phyloP scores from a whole-genome alignment of 441 rosid species.

The Syzygium syzygioides region DNA sequence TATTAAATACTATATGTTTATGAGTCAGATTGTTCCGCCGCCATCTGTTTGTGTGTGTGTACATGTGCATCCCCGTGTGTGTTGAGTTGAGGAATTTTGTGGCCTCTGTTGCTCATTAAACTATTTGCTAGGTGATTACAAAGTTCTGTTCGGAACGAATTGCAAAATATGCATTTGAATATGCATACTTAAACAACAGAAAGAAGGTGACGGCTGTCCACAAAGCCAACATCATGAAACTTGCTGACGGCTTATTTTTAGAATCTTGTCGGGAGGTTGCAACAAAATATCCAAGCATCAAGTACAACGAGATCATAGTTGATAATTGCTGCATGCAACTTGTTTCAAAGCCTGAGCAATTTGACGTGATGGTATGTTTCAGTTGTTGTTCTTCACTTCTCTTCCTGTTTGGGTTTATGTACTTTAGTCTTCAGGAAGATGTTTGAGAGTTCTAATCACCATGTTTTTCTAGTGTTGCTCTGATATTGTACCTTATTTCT shows the following conservation, averaged over 20 bases:
- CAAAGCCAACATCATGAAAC: conserved; percentile 18
- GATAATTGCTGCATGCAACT: conserved; percentile 20
- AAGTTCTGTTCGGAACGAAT: conserved; percentile 22
- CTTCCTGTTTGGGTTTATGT: neutral
- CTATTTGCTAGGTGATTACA: conserved; percentile 12
- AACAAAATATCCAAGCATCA: conserved; percentile 12
- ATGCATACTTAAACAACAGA: conserved; percentile 16
- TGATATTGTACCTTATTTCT: neutral
- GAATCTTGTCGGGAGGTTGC: conserved; percentile 21
- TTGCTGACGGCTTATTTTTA: conserved; percentile 17
- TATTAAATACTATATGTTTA: neutral
- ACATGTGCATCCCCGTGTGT: neutral
- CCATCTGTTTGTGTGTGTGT: neutral
- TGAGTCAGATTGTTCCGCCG: neutral
- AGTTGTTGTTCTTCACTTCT: neutral
- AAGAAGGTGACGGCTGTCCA: conserved; percentile 19
- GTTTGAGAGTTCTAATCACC: neutral
- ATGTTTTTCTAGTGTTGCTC: neutral
- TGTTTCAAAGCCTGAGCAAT: conserved; percentile 23
- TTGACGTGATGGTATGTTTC: conserved; percentile 16
- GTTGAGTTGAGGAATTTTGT: neutral
- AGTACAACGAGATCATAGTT: conserved; percentile 15
- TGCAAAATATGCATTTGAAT: conserved; percentile 17
- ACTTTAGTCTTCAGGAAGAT: neutral
- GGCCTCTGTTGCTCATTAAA: neutral